Conservation (phyloP, 345 rosid genomes). For the Eucalyptus curtisii region DNA sequence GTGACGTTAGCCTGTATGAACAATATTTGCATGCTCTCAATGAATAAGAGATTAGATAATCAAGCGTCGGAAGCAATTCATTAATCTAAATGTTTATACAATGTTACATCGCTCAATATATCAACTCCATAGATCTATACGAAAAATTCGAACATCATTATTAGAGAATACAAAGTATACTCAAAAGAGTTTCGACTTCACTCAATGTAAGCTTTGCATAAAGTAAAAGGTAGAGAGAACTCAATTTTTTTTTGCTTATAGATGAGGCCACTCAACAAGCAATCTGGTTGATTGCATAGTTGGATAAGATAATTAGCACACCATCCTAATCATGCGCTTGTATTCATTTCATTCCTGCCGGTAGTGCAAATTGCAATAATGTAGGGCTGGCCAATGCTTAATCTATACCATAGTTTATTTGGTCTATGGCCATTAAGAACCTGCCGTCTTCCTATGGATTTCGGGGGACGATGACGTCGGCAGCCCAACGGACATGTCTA, state of each 20-base stretch:
- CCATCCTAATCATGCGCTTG: background rate
- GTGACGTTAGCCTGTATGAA: rapidly evolving
- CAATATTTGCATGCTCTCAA: background rate
- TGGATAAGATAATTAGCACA: background rate
- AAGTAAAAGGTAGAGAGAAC: background rate
- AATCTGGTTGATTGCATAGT: background rate
- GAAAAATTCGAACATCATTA: background rate
- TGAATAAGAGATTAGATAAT: background rate
- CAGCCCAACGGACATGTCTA: background rate
- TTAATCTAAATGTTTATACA: background rate
- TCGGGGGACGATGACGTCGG: rapidly evolving
- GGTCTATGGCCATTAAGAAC: background rate
- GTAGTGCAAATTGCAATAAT: background rate
- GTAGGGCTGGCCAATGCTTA: background rate
- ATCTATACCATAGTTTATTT: background rate
- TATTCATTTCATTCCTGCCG: background rate
- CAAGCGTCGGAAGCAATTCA: background rate
- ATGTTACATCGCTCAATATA: background rate
- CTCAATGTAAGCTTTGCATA: background rate
- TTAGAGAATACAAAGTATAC: background rate
- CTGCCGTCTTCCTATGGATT: background rate
- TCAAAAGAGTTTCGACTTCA: background rate
- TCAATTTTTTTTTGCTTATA: background rate
- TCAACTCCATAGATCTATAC: rapidly evolving
- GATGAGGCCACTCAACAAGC: background rate